Percentiles rank a stretch among this genome's conserved stretches.
Evolutionary conservation across 805 yeast genomes (phyloP).

Genomic region (Priceomyces carsonii): DNA sequence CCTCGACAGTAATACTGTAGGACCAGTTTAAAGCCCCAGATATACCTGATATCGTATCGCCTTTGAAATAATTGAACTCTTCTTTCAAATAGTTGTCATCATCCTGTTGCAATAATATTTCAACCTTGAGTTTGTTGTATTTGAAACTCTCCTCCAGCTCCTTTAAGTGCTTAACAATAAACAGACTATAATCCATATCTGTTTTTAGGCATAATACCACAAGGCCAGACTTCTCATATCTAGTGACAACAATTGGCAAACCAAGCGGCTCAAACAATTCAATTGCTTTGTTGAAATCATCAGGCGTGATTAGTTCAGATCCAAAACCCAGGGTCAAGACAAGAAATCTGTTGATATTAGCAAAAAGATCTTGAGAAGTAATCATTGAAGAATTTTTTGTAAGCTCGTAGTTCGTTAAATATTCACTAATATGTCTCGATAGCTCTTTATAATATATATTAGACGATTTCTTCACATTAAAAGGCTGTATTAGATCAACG

Average conservation of each 20-base stretch:
- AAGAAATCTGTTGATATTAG: slow-evolving; percentile 39
- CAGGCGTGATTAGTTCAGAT: slow-evolving; percentile 66
- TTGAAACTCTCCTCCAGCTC: slow-evolving; percentile 23
- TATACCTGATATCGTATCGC: slow-evolving; percentile 42
- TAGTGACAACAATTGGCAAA: slow-evolving; percentile 52
- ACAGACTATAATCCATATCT: slow-evolving; percentile 27
- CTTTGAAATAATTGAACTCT: slow-evolving; percentile 26
- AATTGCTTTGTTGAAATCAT: slow-evolving; percentile 65
- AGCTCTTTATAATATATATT: slow-evolving; percentile 60
- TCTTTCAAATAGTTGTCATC: slow-evolving; percentile 16
- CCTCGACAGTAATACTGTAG: slow-evolving; percentile 62
- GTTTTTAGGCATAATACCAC: slow-evolving; percentile 30
- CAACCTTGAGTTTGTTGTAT: slow-evolving; percentile 23
- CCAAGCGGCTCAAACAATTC: slow-evolving; percentile 53
- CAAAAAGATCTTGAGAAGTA: slow-evolving; percentile 43
- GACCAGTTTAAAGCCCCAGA: slow-evolving; percentile 62
- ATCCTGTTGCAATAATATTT: slow-evolving; percentile 17
- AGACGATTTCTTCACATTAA: slow-evolving; percentile 36
- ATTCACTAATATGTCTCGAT: slow-evolving; percentile 79
- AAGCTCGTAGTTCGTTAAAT: slow-evolving; percentile 40
- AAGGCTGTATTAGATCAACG: slow-evolving; percentile 23
- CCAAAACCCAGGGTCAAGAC: slow-evolving; percentile 47
- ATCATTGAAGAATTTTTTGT: slow-evolving; percentile 36
- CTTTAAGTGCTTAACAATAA: slow-evolving; percentile 23
- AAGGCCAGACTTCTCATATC: slow-evolving; percentile 35